phyloP scores from a whole-genome alignment of 2,329 filamentous ascomycete genomes.

The Cladosporium sp. region DNA sequence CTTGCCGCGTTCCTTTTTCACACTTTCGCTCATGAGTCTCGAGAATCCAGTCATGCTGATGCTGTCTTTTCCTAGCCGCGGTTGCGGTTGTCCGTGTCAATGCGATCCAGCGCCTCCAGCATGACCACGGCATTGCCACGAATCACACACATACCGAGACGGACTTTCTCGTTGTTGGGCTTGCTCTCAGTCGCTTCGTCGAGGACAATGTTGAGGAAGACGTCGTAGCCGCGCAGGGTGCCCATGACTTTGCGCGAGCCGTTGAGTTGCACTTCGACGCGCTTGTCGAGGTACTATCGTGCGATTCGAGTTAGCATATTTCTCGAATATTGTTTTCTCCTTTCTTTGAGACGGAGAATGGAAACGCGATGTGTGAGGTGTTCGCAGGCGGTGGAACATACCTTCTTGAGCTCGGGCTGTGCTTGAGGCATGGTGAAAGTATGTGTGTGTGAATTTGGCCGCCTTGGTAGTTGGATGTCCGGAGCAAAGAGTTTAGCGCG shows the following conservation, averaged over 20 bases:
- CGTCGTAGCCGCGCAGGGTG: constrained; percentile 91
- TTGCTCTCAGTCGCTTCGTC: constrained; percentile 97
- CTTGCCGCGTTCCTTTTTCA: not conserved
- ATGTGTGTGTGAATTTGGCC: not conserved
- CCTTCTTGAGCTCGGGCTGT: constrained; percentile 98
- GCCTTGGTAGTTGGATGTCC: not conserved
- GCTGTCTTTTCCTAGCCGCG: not conserved
- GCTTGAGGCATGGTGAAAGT: constrained; percentile 79
- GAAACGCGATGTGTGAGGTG: not conserved
- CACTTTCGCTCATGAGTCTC: not conserved
- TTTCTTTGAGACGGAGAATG: too few species aligned
- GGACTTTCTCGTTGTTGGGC: constrained; percentile 80
- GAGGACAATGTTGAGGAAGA: constrained; percentile 96
- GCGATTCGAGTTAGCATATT: not conserved
- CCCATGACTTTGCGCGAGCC: constrained; percentile 97
- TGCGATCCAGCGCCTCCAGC: constrained; percentile 62
- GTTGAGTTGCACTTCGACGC: constrained; percentile 95
- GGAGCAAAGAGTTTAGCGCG: not conserved
- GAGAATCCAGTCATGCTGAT: not conserved
- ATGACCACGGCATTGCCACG: constrained; percentile 98
- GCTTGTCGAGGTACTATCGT: constrained; percentile 93
- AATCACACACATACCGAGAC: constrained; percentile 72
- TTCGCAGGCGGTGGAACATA: constrained; percentile 38
- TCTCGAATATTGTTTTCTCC: too few species aligned
- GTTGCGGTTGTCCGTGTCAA: constrained; percentile 29